phyloP scores from a whole-genome alignment of 1,139 yeast species.

The Meyerozyma carpophila region DNA sequence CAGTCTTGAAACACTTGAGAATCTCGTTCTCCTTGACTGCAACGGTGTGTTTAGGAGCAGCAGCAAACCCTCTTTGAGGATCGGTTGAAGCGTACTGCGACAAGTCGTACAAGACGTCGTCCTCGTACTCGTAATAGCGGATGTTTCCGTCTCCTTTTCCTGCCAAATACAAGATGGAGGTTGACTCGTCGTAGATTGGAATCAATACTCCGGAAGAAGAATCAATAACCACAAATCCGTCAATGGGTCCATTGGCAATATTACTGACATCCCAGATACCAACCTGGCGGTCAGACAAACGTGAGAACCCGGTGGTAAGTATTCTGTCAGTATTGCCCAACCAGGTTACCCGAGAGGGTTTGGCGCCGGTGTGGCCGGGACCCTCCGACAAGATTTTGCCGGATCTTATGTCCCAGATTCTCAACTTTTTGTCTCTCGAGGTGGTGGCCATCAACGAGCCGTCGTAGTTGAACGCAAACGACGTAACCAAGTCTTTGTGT shows the following conservation, averaged over 20 bases:
- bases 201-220: conserved; percentile 89
- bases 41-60: conserved; percentile 77
- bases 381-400: conserved; percentile 79
- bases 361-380: conserved; percentile 88
- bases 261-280: conserved; percentile 87
- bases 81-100: conserved; percentile 85
- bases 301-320: conserved; percentile 93
- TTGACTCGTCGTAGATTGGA: conserved; percentile 83
- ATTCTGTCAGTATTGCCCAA: conserved; percentile 79
- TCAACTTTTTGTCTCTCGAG: conserved; percentile 83
- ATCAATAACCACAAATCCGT: conserved; percentile 80
- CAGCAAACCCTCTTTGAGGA: conserved; percentile 94
- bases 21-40: conserved; percentile 82
- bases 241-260: conserved; percentile 76
- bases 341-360: conserved; percentile 85
- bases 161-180: conserved; percentile 77
- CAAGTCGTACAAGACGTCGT: conserved; percentile 73
- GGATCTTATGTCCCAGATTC: conserved; percentile 85
- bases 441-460: conserved; percentile 86
- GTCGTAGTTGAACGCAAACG: conserved; percentile 83
- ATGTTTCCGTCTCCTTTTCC: conserved; percentile 99
- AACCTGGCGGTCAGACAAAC: conserved; percentile 88
- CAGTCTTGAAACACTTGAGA: conserved; percentile 74
- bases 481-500: conserved; percentile 86
- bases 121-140: conserved; percentile 82